A percentile compares a stretch with the other conserved stretches of the same genome.
Evolutionary conservation across 352 stramenopile genomes (phyloP).

Genomic region (Phytophthora citrophthora): DNA sequence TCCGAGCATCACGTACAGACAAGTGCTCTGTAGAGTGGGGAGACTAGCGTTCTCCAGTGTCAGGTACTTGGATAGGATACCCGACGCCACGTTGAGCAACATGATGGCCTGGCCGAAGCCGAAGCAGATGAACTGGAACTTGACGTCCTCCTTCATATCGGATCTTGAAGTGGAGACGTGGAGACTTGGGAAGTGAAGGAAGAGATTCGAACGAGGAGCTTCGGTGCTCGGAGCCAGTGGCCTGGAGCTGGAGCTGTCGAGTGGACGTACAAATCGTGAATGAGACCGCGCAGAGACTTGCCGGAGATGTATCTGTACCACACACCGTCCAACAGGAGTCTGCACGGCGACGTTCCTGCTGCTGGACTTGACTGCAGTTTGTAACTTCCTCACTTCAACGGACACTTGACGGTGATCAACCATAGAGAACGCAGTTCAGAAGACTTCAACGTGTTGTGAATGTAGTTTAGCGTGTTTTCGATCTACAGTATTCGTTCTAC

Average conservation of each 20-base stretch:
- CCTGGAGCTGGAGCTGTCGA: slow-evolving; percentile 15
- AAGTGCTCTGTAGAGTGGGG: slow-evolving; percentile 66
- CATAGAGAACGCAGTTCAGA: not conserved
- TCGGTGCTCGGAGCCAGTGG: slow-evolving; percentile 6
- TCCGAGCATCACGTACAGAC: slow-evolving; percentile 61
- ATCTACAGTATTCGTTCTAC: no score
- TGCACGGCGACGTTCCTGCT: not conserved
- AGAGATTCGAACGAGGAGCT: slow-evolving; percentile 7
- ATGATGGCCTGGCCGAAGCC: slow-evolving; percentile 77
- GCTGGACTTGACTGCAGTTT: slow-evolving; percentile 5
- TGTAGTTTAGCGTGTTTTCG: no score
- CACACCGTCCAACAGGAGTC: not conserved
- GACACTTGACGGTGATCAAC: not conserved
- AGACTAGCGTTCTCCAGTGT: slow-evolving; percentile 52
- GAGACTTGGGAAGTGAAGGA: slow-evolving; percentile 20
- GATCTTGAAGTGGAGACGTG: slow-evolving; percentile 20
- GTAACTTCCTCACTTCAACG: not conserved
- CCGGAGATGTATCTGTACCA: not conserved
- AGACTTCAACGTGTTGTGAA: no score
- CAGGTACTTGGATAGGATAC: slow-evolving; percentile 70
- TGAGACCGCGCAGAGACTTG: slow-evolving; percentile 25
- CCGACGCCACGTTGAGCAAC: slow-evolving; percentile 62
- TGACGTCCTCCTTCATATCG: slow-evolving; percentile 29
- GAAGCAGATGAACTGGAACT: slow-evolving; percentile 64
- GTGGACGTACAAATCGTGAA: slow-evolving; percentile 20